These are phyloP conservation scores for Drechmeria coniospora DNA, from an alignment of 2,329 filamentous ascomycete genomes.

Conservation along the genomic window DNA sequence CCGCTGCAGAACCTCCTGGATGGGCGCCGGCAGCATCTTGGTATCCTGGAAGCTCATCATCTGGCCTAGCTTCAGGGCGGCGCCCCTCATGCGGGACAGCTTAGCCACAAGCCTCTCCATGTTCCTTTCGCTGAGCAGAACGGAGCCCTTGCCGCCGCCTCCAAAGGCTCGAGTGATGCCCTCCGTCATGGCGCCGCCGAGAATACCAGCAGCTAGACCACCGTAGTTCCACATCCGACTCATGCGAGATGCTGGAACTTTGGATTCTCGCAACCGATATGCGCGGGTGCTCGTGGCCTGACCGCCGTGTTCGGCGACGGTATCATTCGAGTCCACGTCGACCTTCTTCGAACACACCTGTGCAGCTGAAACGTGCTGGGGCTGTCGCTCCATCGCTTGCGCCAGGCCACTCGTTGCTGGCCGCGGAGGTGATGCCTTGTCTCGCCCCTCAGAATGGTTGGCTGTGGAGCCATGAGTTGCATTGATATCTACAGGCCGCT, in stretches of 20 bases:
- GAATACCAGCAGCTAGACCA: conserved; percentile 86
- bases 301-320: conserved; percentile 12
- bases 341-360: too few species aligned
- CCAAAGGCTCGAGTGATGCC: conserved; percentile 67
- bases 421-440: too few species aligned
- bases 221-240: conserved; percentile 90
- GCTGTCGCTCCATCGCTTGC: too few species aligned
- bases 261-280: conserved; percentile 73
- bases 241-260: conserved; percentile 74
- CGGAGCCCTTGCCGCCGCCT: conserved; percentile 50
- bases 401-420: not conserved
- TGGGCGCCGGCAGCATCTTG: conserved; percentile 78
- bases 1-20: conserved; percentile 79
- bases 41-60: conserved; percentile 98
- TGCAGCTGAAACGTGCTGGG: too few species aligned
- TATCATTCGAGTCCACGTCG: conserved; percentile 6
- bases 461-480: not conserved
- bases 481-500: conserved; percentile 8
- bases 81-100: conserved; percentile 89
- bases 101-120: conserved; percentile 89
- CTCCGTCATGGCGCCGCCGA: conserved; percentile 80
- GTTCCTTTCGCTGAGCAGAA: conserved; percentile 78
- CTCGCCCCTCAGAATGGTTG: too few species aligned
- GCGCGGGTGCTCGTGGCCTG: conserved; percentile 9
- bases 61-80: conserved; percentile 91